phyloP scores from a whole-genome alignment of 805 yeast genomes.

The Ogataea philodendri region DNA sequence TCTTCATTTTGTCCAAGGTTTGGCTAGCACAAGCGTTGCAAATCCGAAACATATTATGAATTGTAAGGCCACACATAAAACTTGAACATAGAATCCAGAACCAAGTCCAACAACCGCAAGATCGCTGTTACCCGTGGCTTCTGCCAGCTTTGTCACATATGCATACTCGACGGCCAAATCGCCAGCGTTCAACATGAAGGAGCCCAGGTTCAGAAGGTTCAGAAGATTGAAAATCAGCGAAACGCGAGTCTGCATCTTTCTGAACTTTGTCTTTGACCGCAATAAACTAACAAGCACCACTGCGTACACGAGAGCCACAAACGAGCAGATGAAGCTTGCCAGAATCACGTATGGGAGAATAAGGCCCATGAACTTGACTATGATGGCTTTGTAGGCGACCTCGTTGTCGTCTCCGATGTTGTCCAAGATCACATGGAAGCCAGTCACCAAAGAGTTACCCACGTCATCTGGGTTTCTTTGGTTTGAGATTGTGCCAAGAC shows the following conservation, averaged over 20 bases:
- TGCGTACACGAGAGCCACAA: conserved; percentile 17
- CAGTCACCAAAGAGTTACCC: conserved; percentile 41
- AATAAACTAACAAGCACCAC: conserved; percentile 16
- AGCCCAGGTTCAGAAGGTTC: conserved; percentile 8
- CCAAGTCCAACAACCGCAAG: conserved; percentile 22
- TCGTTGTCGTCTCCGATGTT: conserved; percentile 26
- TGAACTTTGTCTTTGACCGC: conserved; percentile 18
- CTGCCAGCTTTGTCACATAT: conserved; percentile 20
- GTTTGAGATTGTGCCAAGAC: conserved; percentile 41
- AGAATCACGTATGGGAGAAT: conserved; percentile 17
- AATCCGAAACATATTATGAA: conserved; percentile 17
- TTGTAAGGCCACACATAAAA: conserved; percentile 14
- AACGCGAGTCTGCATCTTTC: conserved; percentile 7
- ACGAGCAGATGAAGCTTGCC: conserved; percentile 13
- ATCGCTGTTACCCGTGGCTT: conserved; percentile 16
- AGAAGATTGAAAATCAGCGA: conserved; percentile 9
- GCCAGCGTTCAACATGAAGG: conserved; percentile 12
- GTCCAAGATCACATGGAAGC: conserved; percentile 37
- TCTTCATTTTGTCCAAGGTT: conserved; percentile 18
- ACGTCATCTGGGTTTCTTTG: conserved; percentile 38
- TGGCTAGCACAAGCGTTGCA: conserved; percentile 12
- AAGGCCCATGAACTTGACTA: conserved; percentile 15
- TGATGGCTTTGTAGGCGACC: conserved; percentile 18
- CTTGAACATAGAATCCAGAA: conserved; percentile 20
- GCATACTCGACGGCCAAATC: conserved; percentile 17